phyloP scores from a whole-genome alignment of 2,329 filamentous ascomycete species.

The Neopestalotiopsis sp. region DNA sequence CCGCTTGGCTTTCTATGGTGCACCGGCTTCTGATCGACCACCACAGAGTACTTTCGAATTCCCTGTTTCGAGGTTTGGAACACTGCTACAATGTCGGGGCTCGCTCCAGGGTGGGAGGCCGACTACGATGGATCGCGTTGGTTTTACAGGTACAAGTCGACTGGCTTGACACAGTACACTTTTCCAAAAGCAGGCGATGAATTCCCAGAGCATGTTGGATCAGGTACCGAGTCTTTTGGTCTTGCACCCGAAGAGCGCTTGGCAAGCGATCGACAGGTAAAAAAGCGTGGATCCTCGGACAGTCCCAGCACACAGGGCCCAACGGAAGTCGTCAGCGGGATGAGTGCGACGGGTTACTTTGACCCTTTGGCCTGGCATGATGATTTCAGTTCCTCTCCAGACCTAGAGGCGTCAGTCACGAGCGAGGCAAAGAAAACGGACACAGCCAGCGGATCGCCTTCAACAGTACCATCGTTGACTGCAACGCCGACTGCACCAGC shows the following conservation, averaged over 20 bases:
- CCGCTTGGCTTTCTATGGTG: too few species aligned
- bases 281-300: constrained; percentile 37
- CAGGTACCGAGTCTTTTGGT: constrained; percentile 39
- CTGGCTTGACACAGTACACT: constrained; percentile 58
- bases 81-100: constrained; percentile 40
- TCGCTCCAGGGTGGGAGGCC: constrained; percentile 60
- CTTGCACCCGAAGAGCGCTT: constrained; percentile 58
- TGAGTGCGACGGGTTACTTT: constrained; percentile 45
- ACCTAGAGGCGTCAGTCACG: constrained; percentile 23
- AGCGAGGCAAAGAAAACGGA: background rate
- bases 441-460: background rate
- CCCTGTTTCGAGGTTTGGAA: background rate
- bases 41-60: too few species aligned
- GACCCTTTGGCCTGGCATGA: constrained; percentile 56
- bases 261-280: constrained; percentile 56
- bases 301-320: constrained; percentile 16
- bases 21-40: too few species aligned
- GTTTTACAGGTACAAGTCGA: constrained; percentile 62
- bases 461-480: constrained; percentile 6
- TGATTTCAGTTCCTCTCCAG: constrained; percentile 52
- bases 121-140: constrained; percentile 63
- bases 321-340: constrained; percentile 35
- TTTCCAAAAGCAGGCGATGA: constrained; percentile 64
- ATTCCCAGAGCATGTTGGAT: constrained; percentile 56
- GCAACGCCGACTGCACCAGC: background rate